A percentile compares a stretch with the other conserved stretches of the same genome.
Conservation (phyloP, 2,329 filamentous ascomycete species). For the Metarhizium brunneum region DNA sequence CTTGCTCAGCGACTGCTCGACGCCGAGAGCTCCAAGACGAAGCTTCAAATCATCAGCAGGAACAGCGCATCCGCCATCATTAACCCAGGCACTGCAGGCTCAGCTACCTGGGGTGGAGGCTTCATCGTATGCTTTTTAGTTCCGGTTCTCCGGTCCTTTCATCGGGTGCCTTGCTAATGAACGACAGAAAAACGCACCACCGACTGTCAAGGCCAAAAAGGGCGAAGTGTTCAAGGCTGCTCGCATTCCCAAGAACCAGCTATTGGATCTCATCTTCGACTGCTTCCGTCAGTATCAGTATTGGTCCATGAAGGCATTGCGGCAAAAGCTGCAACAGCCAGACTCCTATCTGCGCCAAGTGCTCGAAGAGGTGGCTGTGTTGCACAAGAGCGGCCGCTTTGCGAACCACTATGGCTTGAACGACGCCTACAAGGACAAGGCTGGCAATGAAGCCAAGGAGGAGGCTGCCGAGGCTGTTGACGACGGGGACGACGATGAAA, state of each 20-base stretch:
- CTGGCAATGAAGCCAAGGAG: constrained; percentile 36
- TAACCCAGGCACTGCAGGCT: constrained; percentile 40
- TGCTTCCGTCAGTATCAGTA: constrained; percentile 82
- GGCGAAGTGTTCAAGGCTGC: constrained; percentile 71
- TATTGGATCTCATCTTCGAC: constrained; percentile 75
- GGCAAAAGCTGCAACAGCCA: constrained; percentile 69
- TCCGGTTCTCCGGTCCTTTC: background rate
- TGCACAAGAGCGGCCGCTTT: constrained; percentile 77
- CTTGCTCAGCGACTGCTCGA: constrained; percentile 47
- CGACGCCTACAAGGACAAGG: constrained; percentile 37
- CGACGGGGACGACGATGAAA: constrained; percentile 57
- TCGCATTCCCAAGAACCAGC: constrained; percentile 80
- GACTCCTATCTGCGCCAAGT: constrained; percentile 87
- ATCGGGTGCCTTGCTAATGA: constrained; percentile 1
- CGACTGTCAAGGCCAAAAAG: constrained; percentile 47
- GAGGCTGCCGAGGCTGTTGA: constrained; percentile 47
- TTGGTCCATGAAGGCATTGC: constrained; percentile 88
- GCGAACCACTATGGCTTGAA: constrained; percentile 80
- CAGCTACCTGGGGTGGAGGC: constrained; percentile 28
- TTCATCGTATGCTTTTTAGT: constrained; percentile 45
- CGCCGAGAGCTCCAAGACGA: constrained; percentile 39
- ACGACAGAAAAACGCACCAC: constrained; percentile 41
- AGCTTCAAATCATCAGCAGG: constrained; percentile 40
- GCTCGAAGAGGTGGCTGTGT: constrained; percentile 70
- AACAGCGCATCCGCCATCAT: constrained; percentile 42